Base-by-base conservation (phyloP, 192 early-diverging fungal species). In the Globomyces pollinis-pini region DNA sequence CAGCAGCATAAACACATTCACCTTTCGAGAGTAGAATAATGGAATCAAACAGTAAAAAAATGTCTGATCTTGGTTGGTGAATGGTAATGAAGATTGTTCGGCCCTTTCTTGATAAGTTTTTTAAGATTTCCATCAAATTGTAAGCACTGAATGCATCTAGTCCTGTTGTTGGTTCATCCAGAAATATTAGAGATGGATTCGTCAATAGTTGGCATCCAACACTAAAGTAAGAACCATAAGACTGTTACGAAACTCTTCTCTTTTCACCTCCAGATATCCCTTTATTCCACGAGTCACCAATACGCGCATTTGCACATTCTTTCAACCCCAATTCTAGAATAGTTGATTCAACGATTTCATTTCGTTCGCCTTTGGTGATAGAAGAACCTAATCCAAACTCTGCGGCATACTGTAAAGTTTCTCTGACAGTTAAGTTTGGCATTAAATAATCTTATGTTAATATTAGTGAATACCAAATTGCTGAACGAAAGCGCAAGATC, bases 61-160 rank as follows among this genome's bases (percentile, higher is more conserved):
- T 86, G 54, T 89, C 83, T 3, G 85, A 84, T 32, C 81, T 84
- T 28, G 93, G 93, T 66, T 94, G 92, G 59, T 96, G 93, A 58
- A 96, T 91, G 1, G 89, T 86, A 64, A 90, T 78, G 38, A 93
- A 67, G 13, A 92, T 86, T 4, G 88, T 73, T 26, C 74, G 63
- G 26, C 64, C 65, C 39, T 60, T 38, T 38, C 65, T 34, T 44
- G 64, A 64, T 5, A 76, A 63, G 9, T 50, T 39, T 3, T 68
- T 64, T 21, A 79, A 69, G 7, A 24, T 49, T n/a, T 49, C 45
- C 1, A 87, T 74, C 18, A 90, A 81, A 61, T 85, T 83, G 72
- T 78, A 65, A 21, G 60, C 9, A 38, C 62, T 79, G 24, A 83
- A 68, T 0, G 80, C 76, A 35, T 84, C 81, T 76, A 84, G 73